phyloP scores from a whole-genome alignment of 108 stramenopile species.

The Nannochloropsis gaditana region DNA sequence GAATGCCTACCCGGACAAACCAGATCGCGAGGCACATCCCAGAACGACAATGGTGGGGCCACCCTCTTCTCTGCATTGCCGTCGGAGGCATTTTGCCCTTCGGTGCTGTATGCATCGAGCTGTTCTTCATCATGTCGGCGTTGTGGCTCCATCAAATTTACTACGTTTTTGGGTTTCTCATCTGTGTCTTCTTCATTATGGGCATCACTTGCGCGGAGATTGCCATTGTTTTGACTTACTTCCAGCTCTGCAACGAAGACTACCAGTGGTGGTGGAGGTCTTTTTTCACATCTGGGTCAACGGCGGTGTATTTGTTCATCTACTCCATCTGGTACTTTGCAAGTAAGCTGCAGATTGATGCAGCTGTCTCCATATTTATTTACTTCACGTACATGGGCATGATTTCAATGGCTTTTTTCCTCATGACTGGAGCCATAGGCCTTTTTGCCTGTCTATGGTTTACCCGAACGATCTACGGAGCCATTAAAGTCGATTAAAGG shows the following conservation, averaged over 20 bases:
- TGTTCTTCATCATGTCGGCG: slow-evolving; percentile 98
- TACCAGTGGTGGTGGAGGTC: slow-evolving; percentile 98
- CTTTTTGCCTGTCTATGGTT: slow-evolving; percentile 73
- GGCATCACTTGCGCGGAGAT: slow-evolving; percentile 88
- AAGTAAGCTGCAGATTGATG: slow-evolving; percentile 53
- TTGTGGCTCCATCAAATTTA: slow-evolving; percentile 97
- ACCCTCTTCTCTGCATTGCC: slow-evolving; percentile 65
- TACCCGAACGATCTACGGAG: slow-evolving; percentile 57
- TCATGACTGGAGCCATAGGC: slow-evolving; percentile 89
- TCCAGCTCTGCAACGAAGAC: slow-evolving; percentile 95
- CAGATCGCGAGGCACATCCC: slow-evolving; percentile 79
- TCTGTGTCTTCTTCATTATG: slow-evolving; percentile 83
- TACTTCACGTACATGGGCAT: slow-evolving; percentile 89
- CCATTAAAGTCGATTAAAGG: slow-evolving; percentile 57
- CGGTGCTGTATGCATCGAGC: slow-evolving; percentile 90
- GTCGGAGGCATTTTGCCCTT: slow-evolving; percentile 95
- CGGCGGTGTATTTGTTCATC: slow-evolving; percentile 86
- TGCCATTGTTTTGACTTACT: slow-evolving; percentile 90
- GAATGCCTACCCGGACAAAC: slow-evolving; percentile 80
- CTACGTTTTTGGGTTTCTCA: slow-evolving; percentile 97
- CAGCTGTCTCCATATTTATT: slow-evolving; percentile 38
- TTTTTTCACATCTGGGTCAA: slow-evolving; percentile 77
- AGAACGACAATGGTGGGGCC: slow-evolving; percentile 69
- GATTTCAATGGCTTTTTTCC: slow-evolving; percentile 78
- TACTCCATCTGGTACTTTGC: slow-evolving; percentile 89